Evolutionary conservation across 352 stramenopile species (phyloP), one percentile per base, ranked within the genome.

Genomic region (Globisporangium nagaii): DNA sequence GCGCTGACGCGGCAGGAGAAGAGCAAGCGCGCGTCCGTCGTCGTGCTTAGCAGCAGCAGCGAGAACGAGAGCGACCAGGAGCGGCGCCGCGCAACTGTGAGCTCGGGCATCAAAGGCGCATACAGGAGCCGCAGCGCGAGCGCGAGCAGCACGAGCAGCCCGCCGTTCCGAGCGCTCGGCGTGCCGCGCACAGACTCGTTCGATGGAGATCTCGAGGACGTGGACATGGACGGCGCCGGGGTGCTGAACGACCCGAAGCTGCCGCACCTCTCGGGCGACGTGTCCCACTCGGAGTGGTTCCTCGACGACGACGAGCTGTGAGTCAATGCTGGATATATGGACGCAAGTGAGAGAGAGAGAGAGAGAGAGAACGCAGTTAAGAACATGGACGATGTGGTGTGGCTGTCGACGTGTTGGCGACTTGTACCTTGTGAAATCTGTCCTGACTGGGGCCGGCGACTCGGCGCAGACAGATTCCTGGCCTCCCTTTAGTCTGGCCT

Each of bases 211-310:
- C 32, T 43, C 41, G 71, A 73, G n/a, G 71, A 81, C 44, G 65
- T 73, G 32, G 78, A 79, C 41, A 83, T 83, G 70, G 68, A 65
- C 25, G 71, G 67, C 10, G 42, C 65, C 10, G 36, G 51, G n/a
- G n/a, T n/a, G n/a, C n/a, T n/a, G n/a, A n/a, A n/a, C 13, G 55
- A 42, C 13, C 62, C 35, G 13, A 66, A 65, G 51, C 19, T 41
- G 19, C 73, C 72, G 36, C 70, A 79, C 37, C 46, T 63, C 28
- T 70, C 67, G 6, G 72, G 70, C 19, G 67, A 49, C 32, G 54
- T 83, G 9, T 74, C 72, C 3, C 72, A 83, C 58, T 61, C 60
- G 2, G 70, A 83, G 55, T 83, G 72, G 72, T 83, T 83, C 62
- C 54, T 66, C 12, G 37, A 44, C 27, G 40, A 60, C 15, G 53